Evolutionary conservation across 2,329 filamentous ascomycete genomes (phyloP), one percentile per base, ranked within the genome.

Genomic region (Cercospora citrullina): DNA sequence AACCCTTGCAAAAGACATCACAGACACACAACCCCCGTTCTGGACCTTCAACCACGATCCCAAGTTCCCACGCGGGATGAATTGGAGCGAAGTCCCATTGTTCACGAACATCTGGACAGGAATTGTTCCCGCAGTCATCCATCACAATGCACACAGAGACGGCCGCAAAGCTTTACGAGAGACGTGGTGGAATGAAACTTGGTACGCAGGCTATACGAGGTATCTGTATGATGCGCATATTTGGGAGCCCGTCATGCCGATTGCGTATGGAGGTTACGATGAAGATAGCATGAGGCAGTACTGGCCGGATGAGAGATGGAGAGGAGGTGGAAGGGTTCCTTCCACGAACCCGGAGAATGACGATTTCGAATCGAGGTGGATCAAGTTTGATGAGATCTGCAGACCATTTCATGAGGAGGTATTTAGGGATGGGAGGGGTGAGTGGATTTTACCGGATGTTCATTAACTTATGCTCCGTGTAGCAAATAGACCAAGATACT

Each of bases 281-380:
- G 77, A 79, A 4, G 74, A 79, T 2, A 66, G 55, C 1, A 42
- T 60, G 71, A 79, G 21, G 78, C 80, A 42, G 78, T 81, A 8
- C 75, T 82, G 68, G 79, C 78, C 31, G 77, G 77, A 78, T 79
- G 82, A 81, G 79, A 84, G 73, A 70, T 79, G 82, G 8, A 80
- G 78, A 55, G 83, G 83, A 1, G 84, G 84, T 3, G 76, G 81
- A 8, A 84, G 83, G 82, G 83, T 67, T 80, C 3, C 48, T n/a
- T 28, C 82, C 80, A 77, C 72, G 70, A 78, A 81, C 2, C 78
- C 76, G 30, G 81, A 82, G 1, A 81, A 82, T 8, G 72, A 80
- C 81, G 81, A 59, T 30, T 42, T 80, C 0, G 80, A 79, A 42
- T 31, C 78, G 74, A 16, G 76, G 77, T 85, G 83, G 82, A 68